Evolutionary conservation across 208 protist species (phyloP).

Genomic region (Leishmania tropica): DNA sequence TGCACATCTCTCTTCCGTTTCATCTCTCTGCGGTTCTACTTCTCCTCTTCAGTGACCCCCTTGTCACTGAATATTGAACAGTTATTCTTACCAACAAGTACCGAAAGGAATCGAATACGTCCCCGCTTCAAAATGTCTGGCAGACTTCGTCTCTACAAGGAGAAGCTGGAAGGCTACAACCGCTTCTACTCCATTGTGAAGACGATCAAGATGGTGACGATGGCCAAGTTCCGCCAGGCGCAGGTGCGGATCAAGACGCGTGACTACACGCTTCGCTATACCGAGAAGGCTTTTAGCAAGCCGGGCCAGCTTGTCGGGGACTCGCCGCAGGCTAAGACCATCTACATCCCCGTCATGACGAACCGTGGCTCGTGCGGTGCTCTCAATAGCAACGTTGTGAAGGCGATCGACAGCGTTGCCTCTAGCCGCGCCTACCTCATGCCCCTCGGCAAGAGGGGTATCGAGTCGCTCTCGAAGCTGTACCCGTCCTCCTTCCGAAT

Average conservation of each 20-base stretch:
- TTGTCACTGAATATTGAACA: slow-evolving; percentile 3
- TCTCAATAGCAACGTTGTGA: slow-evolving; percentile 85
- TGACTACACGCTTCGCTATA: slow-evolving; percentile 90
- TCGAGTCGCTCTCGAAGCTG: slow-evolving; percentile 86
- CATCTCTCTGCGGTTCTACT: neutral
- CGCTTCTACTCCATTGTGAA: slow-evolving; percentile 92
- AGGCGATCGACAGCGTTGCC: slow-evolving; percentile 57
- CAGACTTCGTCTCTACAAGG: slow-evolving; percentile 91
- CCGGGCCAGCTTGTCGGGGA: slow-evolving; percentile 33
- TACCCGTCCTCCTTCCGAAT: slow-evolving; percentile 77
- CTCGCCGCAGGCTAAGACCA: slow-evolving; percentile 39
- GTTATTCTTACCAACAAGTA: slow-evolving; percentile 6
- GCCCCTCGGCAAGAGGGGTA: slow-evolving; percentile 84
- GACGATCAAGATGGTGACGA: slow-evolving; percentile 93
- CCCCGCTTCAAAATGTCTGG: slow-evolving; percentile 71
- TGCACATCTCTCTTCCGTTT: neutral
- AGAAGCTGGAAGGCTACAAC: slow-evolving; percentile 93
- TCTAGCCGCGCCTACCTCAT: slow-evolving; percentile 68
- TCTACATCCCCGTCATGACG: slow-evolving; percentile 89
- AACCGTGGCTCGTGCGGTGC: slow-evolving; percentile 91
- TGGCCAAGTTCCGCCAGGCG: slow-evolving; percentile 85
- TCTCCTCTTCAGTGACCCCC: neutral
- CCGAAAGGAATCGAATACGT: slow-evolving; percentile 14
- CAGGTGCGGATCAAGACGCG: slow-evolving; percentile 83
- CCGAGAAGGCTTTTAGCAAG: slow-evolving; percentile 88